Conservation (phyloP, 2,329 filamentous ascomycete genomes). For the Huntiella savannae region DNA sequence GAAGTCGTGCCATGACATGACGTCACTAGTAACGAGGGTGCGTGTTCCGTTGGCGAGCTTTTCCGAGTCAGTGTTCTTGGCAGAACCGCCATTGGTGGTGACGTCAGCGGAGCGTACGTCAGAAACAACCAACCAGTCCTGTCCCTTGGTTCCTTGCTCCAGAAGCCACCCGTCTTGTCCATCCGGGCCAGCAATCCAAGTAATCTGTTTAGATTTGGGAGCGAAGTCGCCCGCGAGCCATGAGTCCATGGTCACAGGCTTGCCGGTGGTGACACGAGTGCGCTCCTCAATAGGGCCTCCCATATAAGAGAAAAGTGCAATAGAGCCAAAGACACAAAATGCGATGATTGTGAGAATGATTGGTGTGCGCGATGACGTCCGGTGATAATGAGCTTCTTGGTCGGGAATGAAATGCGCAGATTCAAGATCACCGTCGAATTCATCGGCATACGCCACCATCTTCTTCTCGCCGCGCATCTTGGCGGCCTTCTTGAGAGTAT, state of each 20-base stretch:
- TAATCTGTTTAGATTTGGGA: constrained; percentile 43
- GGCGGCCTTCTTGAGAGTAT: constrained; percentile 7
- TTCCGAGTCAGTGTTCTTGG: constrained; percentile 10
- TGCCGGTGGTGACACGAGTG: constrained; percentile 32
- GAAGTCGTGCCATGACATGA: constrained; percentile 40
- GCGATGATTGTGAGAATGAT: constrained; percentile 48
- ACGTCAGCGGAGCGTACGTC: constrained; percentile 44
- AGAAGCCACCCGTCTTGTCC: constrained; percentile 74
- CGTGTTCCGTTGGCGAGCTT: constrained; percentile 28
- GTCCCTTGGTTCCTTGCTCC: constrained; percentile 42
- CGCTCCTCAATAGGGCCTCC: constrained; percentile 41
- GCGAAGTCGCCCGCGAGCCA: constrained; percentile 48
- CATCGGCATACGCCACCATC: not conserved
- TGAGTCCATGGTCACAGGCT: constrained; percentile 54
- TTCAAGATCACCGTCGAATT: constrained; percentile 22
- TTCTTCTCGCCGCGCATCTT: not conserved
- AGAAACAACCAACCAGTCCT: constrained; percentile 68
- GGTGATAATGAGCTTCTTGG: constrained; percentile 12
- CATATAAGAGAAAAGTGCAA: constrained; percentile 45
- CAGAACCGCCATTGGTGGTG: constrained; percentile 15
- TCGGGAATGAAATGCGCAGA: constrained; percentile 32
- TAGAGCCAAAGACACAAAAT: constrained; percentile 36
- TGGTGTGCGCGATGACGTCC: constrained; percentile 30
- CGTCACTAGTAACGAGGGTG: constrained; percentile 53
- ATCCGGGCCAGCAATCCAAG: constrained; percentile 56